Base-by-base conservation (phyloP, 2,329 filamentous ascomycete genomes). In the Colletotrichum australisinense region DNA sequence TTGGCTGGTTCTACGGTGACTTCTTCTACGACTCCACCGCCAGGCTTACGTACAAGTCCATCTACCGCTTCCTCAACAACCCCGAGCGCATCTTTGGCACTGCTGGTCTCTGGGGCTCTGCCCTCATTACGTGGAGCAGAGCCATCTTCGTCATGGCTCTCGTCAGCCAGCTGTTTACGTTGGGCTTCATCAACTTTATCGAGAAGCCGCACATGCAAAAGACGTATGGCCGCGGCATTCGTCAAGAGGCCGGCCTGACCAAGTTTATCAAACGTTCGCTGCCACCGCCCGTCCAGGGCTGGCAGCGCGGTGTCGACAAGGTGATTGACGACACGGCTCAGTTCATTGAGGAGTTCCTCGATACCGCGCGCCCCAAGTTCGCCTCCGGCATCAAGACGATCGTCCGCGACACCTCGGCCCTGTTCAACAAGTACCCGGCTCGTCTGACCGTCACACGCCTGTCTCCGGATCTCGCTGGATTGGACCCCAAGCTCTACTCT, bases 141-240 rank as follows among this genome's bases (percentile, higher is more conserved):
- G 88, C 94, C 5, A 93, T 99, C 76, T 97, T 98, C 81, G 90
- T 95, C 80, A 89, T 98, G 76, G 96, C 97, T 2, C 86, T 98
- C 26, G 83, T 95, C 46, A 95, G 94, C 76, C 97, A 99, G 80
- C 90, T 96, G 38, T 86, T 98, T 63, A 97, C 94, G 1, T 87
- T 98, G 38, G 91, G 88, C 35, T 98, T 98, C 85, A 94, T 99
- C 67, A 94, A 97, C 72, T 94, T 96, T 76, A 94, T 99, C 11
- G 97, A 99, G 84, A 93, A 95, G 73, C 97, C 96, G 16, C 97
- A 99, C 82, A 98, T 99, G 95, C 94, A 98, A 82, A 98, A 98
- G 87, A 90, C 98, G 22, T 99, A 99, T 79, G 96, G 97, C 55
- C 89, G 92, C 77, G 93, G 92, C 77, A 86, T 99, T 58, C 93